Evolutionary conservation across 139 green algal species (phyloP).

Genomic region (Microglena sp.): DNA sequence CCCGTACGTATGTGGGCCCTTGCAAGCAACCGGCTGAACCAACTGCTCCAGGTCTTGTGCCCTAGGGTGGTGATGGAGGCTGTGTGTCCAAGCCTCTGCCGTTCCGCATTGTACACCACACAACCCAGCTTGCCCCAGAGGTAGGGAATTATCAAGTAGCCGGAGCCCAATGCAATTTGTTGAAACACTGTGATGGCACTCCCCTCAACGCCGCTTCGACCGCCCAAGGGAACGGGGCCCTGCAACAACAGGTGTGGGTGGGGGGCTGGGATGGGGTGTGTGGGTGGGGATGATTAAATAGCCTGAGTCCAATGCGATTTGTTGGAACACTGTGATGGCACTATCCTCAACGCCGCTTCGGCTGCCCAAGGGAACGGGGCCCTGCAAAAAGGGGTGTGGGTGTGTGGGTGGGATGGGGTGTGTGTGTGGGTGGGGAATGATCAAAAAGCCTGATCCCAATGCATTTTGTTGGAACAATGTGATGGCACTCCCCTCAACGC

Average conservation of each 20-base stretch:
- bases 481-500: slow-evolving; percentile 59
- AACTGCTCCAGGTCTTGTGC: too few species aligned
- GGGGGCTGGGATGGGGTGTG: too few species aligned
- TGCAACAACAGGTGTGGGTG: not conserved
- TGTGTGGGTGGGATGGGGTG: too few species aligned
- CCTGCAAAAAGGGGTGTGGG: not conserved
- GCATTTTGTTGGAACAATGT: slow-evolving; percentile 31
- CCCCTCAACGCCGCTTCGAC: slow-evolving; percentile 53
- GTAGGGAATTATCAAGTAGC: slow-evolving; percentile 54
- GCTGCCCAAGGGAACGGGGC: slow-evolving; percentile 13
- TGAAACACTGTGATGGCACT: slow-evolving; percentile 44
- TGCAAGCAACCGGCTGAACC: too few species aligned
- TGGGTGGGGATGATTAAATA: slow-evolving; percentile 44
- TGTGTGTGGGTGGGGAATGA: slow-evolving; percentile 32
- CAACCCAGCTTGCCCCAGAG: slow-evolving; percentile 36
- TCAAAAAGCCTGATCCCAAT: slow-evolving; percentile 41
- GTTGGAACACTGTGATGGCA: slow-evolving; percentile 41
- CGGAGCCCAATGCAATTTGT: slow-evolving; percentile 33
- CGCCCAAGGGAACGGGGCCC: slow-evolving; percentile 7
- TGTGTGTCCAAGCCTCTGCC: too few species aligned
- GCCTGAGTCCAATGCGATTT: slow-evolving; percentile 32
- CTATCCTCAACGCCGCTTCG: slow-evolving; percentile 56
- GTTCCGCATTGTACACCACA: too few species aligned
- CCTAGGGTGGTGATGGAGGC: too few species aligned
- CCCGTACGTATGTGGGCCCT: too few species aligned